phyloP scores from a whole-genome alignment of 306 rosid genomes.

The Canavalia gladiata region DNA sequence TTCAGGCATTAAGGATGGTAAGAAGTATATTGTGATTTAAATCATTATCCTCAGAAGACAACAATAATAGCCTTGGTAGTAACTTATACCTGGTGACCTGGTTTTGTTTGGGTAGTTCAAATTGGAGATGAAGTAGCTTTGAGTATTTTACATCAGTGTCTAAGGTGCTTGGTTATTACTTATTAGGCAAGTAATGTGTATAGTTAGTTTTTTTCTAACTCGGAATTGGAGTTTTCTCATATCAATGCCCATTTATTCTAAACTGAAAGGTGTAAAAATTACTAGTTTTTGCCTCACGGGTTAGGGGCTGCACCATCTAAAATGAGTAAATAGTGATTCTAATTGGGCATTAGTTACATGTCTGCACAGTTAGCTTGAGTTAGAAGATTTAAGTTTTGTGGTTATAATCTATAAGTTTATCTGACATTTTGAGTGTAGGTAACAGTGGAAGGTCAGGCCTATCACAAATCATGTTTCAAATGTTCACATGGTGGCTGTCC shows the following conservation, averaged over 20 bases:
- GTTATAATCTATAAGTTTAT: neutral
- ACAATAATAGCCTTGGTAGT: too few species aligned
- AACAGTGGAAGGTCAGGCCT: slow-evolving; percentile 78
- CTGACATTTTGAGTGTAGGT: slow-evolving; percentile 58
- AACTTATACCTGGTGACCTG: neutral
- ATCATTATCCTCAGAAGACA: too few species aligned
- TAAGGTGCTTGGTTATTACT: too few species aligned
- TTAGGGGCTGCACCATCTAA: neutral
- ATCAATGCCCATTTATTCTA: neutral
- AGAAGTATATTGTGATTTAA: too few species aligned
- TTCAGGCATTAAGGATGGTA: neutral
- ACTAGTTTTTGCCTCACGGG: too few species aligned
- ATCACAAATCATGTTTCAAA: slow-evolving; percentile 84
- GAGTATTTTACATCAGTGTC: too few species aligned
- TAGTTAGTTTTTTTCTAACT: neutral
- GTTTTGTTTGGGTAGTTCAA: neutral
- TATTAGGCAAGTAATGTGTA: neutral
- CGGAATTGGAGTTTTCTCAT: neutral
- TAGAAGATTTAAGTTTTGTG: neutral
- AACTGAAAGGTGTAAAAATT: too few species aligned
- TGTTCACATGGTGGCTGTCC: slow-evolving; percentile 90
- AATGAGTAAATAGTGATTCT: neutral
- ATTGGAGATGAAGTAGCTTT: neutral
- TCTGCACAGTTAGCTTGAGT: neutral
- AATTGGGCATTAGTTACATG: neutral